Evolutionary conservation across 768 basidiomycete species (phyloP).

Genomic region (Tulasnella sp.): DNA sequence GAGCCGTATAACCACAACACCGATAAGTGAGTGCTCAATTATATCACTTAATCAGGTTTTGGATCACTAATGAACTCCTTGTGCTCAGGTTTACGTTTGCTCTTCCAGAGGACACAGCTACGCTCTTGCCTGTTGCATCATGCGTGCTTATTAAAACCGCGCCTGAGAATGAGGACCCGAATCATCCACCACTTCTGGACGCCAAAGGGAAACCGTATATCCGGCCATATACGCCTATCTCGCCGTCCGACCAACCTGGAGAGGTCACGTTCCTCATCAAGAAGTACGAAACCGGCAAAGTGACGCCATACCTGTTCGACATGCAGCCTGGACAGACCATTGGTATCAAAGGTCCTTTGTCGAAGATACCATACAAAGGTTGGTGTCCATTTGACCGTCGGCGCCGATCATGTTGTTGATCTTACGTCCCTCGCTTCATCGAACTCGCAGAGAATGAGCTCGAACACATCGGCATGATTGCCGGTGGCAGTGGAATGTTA

Average conservation of each 20-base stretch:
- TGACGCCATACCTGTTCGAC: constrained; percentile 66
- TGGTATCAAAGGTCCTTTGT: constrained; percentile 81
- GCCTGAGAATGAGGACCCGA: constrained; percentile 38
- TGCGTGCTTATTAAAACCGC: constrained; percentile 70
- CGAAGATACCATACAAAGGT: constrained; percentile 83
- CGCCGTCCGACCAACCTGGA: constrained; percentile 60
- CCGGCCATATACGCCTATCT: constrained; percentile 90
- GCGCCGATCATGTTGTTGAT: too few relatives aligned
- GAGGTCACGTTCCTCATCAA: constrained; percentile 78
- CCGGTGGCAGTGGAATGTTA: constrained; percentile 89
- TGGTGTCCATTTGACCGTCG: too few relatives aligned
- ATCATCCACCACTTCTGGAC: constrained; percentile 37
- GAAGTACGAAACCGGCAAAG: constrained; percentile 69
- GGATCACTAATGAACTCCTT: neutral
- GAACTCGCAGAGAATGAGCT: constrained; percentile 77
- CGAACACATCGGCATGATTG: constrained; percentile 79
- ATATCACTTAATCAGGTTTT: constrained; percentile 3
- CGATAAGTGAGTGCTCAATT: constrained; percentile 42
- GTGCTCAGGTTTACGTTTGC: constrained; percentile 60
- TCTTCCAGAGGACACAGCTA: constrained; percentile 65
- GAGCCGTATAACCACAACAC: constrained; percentile 88
- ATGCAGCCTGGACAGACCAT: constrained; percentile 76
- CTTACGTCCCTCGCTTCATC: too few relatives aligned
- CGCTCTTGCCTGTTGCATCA: constrained; percentile 68
- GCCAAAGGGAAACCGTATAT: constrained; percentile 79